Evolutionary conservation across 768 basidiomycete genomes (phyloP).

Genomic region (Termitomyces sp.): DNA sequence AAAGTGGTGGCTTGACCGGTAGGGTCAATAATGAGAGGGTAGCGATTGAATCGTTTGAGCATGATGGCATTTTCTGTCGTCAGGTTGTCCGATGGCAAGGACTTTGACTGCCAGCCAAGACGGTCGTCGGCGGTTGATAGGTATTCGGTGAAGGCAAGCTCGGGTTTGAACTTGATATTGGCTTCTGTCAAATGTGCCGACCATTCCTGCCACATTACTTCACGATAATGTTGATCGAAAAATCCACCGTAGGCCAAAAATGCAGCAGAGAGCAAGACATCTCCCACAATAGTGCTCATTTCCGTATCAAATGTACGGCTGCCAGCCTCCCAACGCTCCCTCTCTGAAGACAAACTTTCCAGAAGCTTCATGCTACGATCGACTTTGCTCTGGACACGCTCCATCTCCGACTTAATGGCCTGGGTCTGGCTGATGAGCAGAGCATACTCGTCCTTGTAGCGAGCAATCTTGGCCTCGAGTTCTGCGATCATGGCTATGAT

Average conservation of each 20-base stretch:
- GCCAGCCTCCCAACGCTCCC: constrained; percentile 89
- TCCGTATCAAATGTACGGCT: constrained; percentile 95
- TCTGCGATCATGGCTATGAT: constrained; percentile 92
- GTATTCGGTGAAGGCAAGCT: constrained; percentile 92
- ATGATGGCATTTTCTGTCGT: constrained; percentile 99
- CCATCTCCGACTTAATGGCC: constrained; percentile 97
- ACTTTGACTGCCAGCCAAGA: constrained; percentile 92
- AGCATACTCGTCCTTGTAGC: constrained; percentile 97
- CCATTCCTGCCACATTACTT: constrained; percentile 97
- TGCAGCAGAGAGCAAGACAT: constrained; percentile 91
- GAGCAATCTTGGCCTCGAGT: constrained; percentile 87
- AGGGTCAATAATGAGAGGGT: constrained; percentile 96
- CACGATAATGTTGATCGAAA: constrained; percentile 98
- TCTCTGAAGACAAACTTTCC: constrained; percentile 92
- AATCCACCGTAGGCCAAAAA: constrained; percentile 97
- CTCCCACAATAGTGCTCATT: constrained; percentile 98
- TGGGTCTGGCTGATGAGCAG: constrained; percentile 95
- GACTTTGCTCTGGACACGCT: constrained; percentile 94
- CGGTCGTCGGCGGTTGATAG: constrained; percentile 97
- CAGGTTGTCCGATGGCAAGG: constrained; percentile 91
- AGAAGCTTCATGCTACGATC: constrained; percentile 95
- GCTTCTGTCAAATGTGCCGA: constrained; percentile 84
- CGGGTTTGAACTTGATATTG: constrained; percentile 86
- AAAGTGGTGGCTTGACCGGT: constrained; percentile 96
- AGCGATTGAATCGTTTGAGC: constrained; percentile 96